Percentiles rank a stretch among this genome's conserved stretches.
Conservation (phyloP, 1,284 basidiomycete species). For the Ganoderma sinense region DNA sequence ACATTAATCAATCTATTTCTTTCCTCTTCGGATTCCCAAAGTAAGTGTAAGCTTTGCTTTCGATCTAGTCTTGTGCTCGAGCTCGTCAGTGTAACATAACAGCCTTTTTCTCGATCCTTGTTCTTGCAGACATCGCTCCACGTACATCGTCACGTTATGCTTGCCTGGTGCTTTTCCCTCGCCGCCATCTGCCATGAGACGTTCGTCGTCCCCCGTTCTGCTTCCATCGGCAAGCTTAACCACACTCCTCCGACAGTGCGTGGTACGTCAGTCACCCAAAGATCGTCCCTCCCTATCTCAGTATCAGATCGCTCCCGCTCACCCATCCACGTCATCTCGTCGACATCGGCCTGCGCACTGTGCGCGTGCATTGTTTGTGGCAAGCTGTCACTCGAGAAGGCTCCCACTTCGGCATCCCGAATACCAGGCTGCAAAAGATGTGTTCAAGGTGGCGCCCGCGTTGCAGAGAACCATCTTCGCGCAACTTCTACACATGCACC, state of each 20-base stretch:
- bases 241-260: slow-evolving; percentile 12
- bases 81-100: not conserved
- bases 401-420: not conserved
- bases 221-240: slow-evolving; percentile 18
- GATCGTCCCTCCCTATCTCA: not conserved
- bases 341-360: not conserved
- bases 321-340: not conserved
- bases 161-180: not conserved
- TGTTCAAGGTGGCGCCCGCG: not conserved
- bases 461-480: not conserved
- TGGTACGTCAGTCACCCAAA: not conserved
- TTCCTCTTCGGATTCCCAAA: not conserved
- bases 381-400: not conserved
- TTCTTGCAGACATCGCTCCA: slow-evolving; percentile 14
- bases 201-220: not conserved
- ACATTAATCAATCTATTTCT: not conserved
- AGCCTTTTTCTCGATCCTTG: slow-evolving; percentile 10
- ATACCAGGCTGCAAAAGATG: not conserved
- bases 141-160: not conserved
- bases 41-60: not conserved
- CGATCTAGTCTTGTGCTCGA: not conserved
- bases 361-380: not conserved
- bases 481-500: not conserved
- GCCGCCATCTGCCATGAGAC: slow-evolving; percentile 1
- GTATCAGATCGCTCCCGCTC: not conserved